Base-by-base conservation (phyloP, 208 protist genomes). In the Borovskyia barvae region DNA sequence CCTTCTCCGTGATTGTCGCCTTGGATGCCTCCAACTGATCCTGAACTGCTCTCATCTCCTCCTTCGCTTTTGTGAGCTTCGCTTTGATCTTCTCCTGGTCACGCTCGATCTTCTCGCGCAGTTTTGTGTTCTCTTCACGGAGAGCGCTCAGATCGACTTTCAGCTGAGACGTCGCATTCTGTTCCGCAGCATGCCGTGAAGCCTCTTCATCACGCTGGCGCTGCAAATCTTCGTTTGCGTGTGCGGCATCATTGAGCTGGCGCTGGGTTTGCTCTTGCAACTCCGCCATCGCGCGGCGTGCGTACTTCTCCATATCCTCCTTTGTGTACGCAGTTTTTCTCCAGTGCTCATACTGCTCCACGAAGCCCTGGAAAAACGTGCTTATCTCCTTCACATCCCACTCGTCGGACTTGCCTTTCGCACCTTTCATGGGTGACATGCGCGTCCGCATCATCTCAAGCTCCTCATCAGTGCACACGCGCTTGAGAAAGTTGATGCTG, bases 51-150 rank as follows among this genome's bases (percentile, higher is more conserved):
- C 88, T 87, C 48, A 74, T 72, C 64, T 93, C 85, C 32, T 90
- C 85, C 65, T 93, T 90, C 43, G 37, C 67, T 59, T 94, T 92
- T 25, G 66, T 63, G 14, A 96, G 64, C 70, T 93, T 94, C 9
- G 74, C 75, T 67, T 94, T 96, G 47, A 96, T 93, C 54, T 93
- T 91, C 58, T 96, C 90, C 55, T 93, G 85, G 51, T 96, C 90
- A 19, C 83, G 77, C 71, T 92, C 81, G 57, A 96, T 85, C 79
- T 96, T 96, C 64, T 93, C 85, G 50, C 87, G 82, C 57, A 96
- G 72, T 55, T 90, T 93, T 32, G 61, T 58, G 58, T 93, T 93
- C 47, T 96, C 90, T 20, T 96, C 85, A 19, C 75, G 75, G 41
- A 92, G 56, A 26, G 83, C 59, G 57, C 58, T 80, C 32, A 94